Percentiles rank a stretch among this genome's conserved stretches.
These are phyloP conservation scores for Mrakia frigida DNA, from an alignment of 768 basidiomycete genomes.

Conservation along the genomic window DNA sequence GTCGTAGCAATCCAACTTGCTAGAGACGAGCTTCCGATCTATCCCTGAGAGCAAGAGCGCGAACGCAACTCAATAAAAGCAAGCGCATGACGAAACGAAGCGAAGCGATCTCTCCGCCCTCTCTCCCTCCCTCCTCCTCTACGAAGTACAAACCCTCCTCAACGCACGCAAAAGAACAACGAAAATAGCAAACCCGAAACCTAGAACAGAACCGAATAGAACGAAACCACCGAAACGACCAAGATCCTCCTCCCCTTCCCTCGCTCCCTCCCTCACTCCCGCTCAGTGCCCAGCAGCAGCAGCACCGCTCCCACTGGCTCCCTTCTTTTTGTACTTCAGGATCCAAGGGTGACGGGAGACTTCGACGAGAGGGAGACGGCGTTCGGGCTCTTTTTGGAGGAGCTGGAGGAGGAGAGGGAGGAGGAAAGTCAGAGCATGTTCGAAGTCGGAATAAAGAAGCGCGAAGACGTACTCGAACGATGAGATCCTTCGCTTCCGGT, in stretches of 20 bases:
- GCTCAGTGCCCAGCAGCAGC: background rate
- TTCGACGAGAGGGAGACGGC: conserved; percentile 66
- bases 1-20: too few relatives aligned
- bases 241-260: background rate
- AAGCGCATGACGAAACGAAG: background rate
- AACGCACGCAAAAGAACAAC: background rate
- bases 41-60: too few relatives aligned
- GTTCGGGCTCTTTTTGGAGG: conserved; percentile 66
- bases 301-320: conserved; percentile 21
- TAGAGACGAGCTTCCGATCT: too few relatives aligned
- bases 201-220: too few relatives aligned
- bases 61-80: too few relatives aligned
- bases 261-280: background rate
- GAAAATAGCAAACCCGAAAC: too few relatives aligned
- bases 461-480: conserved; percentile 55
- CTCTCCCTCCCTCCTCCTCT: background rate
- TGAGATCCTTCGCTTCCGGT: conserved; percentile 62
- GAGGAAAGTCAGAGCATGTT: too few relatives aligned
- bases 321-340: conserved; percentile 41
- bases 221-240: too few relatives aligned
- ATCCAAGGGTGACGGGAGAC: conserved; percentile 86
- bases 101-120: background rate
- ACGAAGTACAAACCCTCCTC: too few relatives aligned
- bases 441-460: too few relatives aligned
- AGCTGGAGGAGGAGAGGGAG: conserved; percentile 52